Base-by-base conservation (phyloP, 768 basidiomycete species). In the Lepiota venenata region DNA sequence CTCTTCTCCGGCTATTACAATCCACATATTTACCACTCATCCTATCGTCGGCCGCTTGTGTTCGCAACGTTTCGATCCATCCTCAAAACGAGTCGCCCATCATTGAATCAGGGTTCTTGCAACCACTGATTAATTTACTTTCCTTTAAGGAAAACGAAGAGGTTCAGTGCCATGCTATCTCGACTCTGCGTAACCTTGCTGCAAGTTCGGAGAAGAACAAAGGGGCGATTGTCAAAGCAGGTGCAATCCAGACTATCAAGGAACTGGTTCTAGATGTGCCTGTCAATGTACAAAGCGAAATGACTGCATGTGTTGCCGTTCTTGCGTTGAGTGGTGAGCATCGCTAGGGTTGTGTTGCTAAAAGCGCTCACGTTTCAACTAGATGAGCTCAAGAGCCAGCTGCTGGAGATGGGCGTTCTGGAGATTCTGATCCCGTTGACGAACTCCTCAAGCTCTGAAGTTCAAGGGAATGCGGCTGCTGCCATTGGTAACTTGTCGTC, bases 81-180 rank as follows among this genome's bases (percentile, higher is more conserved):
- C 97, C 97, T 0, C 84, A 87, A 66, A 99, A 99, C 77, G 97
- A 98, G 70, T 97, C 94, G 1, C 97, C 96, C 15, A 99, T 99
- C 69, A 99, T 99, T 68, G 97, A 99, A 64, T 91, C 93, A 35
- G 96, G 96, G 16, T 99, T 99, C 78, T 73, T 98, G 58, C 89
- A 93, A 63, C 97, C 97, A 0, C 75, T 99, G 38, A 98, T 99
- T 69, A 94, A 93, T 66, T 81, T 99, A 29, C 77, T 99, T 18
- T 92, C 95, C 1, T 98, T 98, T 76, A 98, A 98, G 69, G 97
- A 99, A 70, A 98, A 98, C 64, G 97, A 99, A 74, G 97, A 99
- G 71, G 94, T 99, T 20, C 97, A 99, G 67, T 98, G 97, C 65
- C 97, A 99, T 63, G 97, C 97, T 16, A 99, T 99, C 60, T 96